phyloP scores from a whole-genome alignment of 352 stramenopile species.

The Globisporangium spiculum region DNA sequence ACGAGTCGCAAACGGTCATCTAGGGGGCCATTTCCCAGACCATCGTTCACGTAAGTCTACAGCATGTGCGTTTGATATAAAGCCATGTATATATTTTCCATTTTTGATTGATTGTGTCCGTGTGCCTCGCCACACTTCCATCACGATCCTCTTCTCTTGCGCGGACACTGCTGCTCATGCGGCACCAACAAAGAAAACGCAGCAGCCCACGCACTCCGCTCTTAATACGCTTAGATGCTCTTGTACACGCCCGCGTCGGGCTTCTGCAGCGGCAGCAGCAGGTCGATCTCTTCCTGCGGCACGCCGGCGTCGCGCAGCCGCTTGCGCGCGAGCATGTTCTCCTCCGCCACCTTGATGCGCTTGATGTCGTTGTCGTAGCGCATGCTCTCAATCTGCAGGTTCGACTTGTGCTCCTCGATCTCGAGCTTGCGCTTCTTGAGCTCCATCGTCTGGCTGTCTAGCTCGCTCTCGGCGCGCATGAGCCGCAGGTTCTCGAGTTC shows the following conservation, averaged over 20 bases:
- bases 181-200: background rate
- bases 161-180: too few species aligned
- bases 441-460: constrained; percentile 4
- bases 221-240: constrained; percentile 1
- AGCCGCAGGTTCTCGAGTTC: constrained; percentile 13
- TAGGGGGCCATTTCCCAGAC: background rate
- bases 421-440: constrained; percentile 13
- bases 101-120: background rate
- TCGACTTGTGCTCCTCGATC: constrained; percentile 8
- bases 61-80: background rate
- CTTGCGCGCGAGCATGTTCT: constrained; percentile 37
- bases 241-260: constrained; percentile 4
- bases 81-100: background rate
- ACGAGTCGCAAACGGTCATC: constrained; percentile 6
- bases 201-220: background rate
- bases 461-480: constrained; percentile 4
- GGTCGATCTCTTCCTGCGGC: constrained; percentile 17
- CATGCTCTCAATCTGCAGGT: constrained; percentile 17
- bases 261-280: constrained; percentile 16
- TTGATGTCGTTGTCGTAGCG: constrained; percentile 22
- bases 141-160: background rate
- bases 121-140: too few species aligned
- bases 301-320: constrained; percentile 36
- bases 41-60: background rate
- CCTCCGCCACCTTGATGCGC: constrained; percentile 15